Percentiles rank a stretch among this genome's conserved stretches.
phyloP scores from a whole-genome alignment of 768 basidiomycete genomes.

The Tremella mesenterica region DNA sequence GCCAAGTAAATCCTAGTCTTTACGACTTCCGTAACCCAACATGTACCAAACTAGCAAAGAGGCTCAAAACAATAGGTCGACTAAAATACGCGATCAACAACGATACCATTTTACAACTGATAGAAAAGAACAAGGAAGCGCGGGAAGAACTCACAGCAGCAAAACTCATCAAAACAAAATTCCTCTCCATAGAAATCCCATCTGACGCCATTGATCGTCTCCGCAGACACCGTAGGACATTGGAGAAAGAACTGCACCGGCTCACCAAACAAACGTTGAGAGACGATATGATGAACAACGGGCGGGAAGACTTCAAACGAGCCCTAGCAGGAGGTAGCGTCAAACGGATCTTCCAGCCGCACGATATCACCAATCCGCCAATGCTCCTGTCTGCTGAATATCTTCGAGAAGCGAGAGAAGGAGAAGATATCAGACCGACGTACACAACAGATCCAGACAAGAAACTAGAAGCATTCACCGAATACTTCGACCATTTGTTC shows the following conservation, averaged over 20 bases:
- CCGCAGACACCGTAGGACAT: neutral
- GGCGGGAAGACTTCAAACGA: neutral
- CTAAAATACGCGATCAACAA: neutral
- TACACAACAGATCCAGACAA: neutral
- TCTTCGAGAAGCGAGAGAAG: no score
- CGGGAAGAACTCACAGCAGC: neutral
- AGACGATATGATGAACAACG: neutral
- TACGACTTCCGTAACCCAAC: neutral
- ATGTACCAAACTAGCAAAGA: neutral
- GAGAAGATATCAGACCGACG: neutral
- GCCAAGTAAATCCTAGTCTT: neutral
- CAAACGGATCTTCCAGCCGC: constrained; percentile 3
- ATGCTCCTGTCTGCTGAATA: neutral
- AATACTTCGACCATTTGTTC: neutral
- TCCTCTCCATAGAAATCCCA: neutral
- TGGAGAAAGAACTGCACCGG: neutral
- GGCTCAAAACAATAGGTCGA: neutral
- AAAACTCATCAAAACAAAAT: neutral
- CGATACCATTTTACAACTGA: neutral
- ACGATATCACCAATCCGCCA: constrained; percentile 9
- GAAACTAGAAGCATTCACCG: neutral
- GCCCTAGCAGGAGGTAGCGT: constrained; percentile 2
- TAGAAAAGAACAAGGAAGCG: neutral
- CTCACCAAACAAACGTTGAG: neutral
- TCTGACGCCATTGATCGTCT: neutral